A percentile compares a stretch with the other conserved stretches of the same genome.
These are phyloP conservation scores for Kodamaea kaohsiungensis DNA, from an alignment of 805 yeast genomes.

Conservation along the genomic window DNA sequence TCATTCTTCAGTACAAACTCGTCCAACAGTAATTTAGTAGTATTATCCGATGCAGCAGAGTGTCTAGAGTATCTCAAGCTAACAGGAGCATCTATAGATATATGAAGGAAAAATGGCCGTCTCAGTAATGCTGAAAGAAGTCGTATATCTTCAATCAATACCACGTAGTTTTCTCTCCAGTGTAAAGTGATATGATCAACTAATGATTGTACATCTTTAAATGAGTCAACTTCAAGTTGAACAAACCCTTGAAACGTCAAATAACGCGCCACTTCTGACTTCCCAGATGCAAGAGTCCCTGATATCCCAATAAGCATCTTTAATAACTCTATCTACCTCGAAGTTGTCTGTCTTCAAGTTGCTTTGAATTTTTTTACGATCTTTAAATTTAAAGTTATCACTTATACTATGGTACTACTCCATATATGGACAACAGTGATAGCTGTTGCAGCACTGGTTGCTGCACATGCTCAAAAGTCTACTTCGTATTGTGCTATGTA, in stretches of 20 bases:
- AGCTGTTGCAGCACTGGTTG: background rate
- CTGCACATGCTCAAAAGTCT: background rate
- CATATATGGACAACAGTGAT: background rate
- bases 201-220: constrained; percentile 45
- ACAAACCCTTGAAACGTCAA: constrained; percentile 55
- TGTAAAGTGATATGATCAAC: constrained; percentile 61
- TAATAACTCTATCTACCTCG: background rate
- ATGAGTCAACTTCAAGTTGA: constrained; percentile 22
- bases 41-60: constrained; percentile 14
- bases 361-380: background rate
- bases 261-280: constrained; percentile 61
- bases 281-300: constrained; percentile 69
- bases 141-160: constrained; percentile 47
- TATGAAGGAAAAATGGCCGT: constrained; percentile 82
- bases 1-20: constrained; percentile 39
- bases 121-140: constrained; percentile 51
- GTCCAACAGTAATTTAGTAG: constrained; percentile 20
- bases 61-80: constrained; percentile 44
- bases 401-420: background rate
- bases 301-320: constrained; percentile 76
- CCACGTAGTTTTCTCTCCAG: constrained; percentile 66
- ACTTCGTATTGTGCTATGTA: constrained; percentile 49
- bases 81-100: constrained; percentile 75
- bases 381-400: background rate
- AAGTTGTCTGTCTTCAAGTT: background rate